A percentile compares a stretch with the other conserved stretches of the same genome.
Conservation (phyloP, 1,284 basidiomycete genomes). For the Cutaneotrichosporon spelunceum region DNA sequence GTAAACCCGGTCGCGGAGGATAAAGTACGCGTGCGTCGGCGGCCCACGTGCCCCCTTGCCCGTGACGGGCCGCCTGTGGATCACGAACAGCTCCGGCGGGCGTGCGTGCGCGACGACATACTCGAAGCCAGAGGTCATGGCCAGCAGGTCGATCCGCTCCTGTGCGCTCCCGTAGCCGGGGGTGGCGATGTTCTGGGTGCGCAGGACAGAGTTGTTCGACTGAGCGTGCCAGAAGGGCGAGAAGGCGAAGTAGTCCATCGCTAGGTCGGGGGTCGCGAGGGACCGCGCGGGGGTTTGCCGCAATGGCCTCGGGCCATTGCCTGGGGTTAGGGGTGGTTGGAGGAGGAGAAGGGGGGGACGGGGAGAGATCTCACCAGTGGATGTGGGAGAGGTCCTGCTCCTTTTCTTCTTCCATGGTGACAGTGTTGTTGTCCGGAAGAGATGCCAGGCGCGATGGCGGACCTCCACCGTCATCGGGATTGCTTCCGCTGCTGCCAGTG, state of each 20-base stretch:
- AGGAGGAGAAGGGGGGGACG: background rate
- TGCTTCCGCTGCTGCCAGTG: constrained; percentile 19
- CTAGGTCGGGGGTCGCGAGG: constrained; percentile 40
- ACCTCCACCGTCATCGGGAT: constrained; percentile 18
- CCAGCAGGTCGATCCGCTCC: constrained; percentile 40
- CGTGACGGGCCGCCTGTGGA: constrained; percentile 40
- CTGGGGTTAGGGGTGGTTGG: constrained; percentile 24
- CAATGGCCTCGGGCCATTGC: constrained; percentile 48
- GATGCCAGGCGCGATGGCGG: background rate
- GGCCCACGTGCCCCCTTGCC: constrained; percentile 29
- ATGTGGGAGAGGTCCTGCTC: constrained; percentile 47
- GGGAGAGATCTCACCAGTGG: constrained; percentile 36
- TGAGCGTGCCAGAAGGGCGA: constrained; percentile 47
- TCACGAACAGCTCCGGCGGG: constrained; percentile 43
- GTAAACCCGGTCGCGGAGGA: constrained; percentile 45
- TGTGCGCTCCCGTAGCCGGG: constrained; percentile 42
- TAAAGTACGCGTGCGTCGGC: constrained; percentile 40
- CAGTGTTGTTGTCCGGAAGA: background rate
- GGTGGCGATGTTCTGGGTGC: constrained; percentile 42
- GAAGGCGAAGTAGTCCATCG: constrained; percentile 49
- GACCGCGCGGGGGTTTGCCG: constrained; percentile 41
- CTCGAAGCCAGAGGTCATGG: constrained; percentile 44
- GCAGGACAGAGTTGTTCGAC: constrained; percentile 44
- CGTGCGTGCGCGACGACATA: constrained; percentile 44
- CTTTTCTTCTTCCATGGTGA: constrained; percentile 30